These are phyloP conservation scores for Euphorbia lathyris DNA, from an alignment of 345 rosid species.

Conservation along the genomic window DNA sequence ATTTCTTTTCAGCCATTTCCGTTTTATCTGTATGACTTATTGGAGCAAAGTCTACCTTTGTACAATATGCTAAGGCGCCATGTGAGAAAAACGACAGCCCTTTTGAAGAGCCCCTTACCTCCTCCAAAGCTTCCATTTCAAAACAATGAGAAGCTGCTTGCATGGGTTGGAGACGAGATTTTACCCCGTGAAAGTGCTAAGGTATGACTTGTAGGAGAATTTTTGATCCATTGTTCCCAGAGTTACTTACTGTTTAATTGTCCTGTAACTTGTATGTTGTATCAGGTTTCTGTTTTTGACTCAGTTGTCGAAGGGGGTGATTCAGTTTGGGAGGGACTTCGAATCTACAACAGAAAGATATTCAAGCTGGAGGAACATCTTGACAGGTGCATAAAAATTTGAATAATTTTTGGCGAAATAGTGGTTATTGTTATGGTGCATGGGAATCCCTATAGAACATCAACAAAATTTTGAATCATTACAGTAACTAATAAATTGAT, in stretches of 20 bases:
- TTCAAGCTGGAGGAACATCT: constrained; percentile 90
- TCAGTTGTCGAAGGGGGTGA: constrained; percentile 94
- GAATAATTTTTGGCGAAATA: no score
- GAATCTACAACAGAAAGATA: constrained; percentile 62
- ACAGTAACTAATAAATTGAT: background rate
- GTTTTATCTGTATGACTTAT: constrained; percentile 49
- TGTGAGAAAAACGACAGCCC: constrained; percentile 39
- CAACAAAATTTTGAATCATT: background rate
- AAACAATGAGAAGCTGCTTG: constrained; percentile 69
- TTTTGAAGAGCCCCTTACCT: constrained; percentile 46
- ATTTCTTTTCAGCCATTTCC: constrained; percentile 57
- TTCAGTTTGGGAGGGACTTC: constrained; percentile 93
- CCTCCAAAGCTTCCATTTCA: constrained; percentile 74
- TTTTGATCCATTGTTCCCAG: constrained; percentile 3
- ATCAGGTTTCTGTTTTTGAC: constrained; percentile 85
- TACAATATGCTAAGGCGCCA: constrained; percentile 67
- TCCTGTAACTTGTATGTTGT: constrained; percentile 15
- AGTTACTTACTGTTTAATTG: background rate
- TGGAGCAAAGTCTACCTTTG: constrained; percentile 79
- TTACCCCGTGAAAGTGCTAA: constrained; percentile 80
- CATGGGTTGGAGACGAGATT: constrained; percentile 88
- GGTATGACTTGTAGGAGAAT: constrained; percentile 32
- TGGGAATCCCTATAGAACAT: background rate
- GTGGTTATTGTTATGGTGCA: background rate
- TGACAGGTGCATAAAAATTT: constrained; percentile 56